These are phyloP conservation scores for Neurospora pannonica DNA, from an alignment of 495 filamentous ascomycete genomes.

Conservation along the genomic window DNA sequence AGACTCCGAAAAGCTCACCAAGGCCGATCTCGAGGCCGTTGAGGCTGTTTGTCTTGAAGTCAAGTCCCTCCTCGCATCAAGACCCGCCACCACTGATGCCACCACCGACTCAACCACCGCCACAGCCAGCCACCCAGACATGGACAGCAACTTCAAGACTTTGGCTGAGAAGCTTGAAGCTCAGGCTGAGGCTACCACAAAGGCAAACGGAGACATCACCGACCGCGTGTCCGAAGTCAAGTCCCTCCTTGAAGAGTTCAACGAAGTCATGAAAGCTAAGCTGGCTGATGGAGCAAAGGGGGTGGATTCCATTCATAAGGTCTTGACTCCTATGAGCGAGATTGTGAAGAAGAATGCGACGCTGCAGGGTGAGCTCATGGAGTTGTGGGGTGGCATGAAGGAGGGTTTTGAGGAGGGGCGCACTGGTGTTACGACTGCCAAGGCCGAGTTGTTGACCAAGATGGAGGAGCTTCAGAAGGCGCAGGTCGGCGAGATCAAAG, in stretches of 20 bases:
- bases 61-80: constrained; percentile 51
- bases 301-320: constrained; percentile 41
- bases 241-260: constrained; percentile 41
- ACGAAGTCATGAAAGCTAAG: constrained; percentile 34
- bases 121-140: constrained; percentile 31
- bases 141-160: constrained; percentile 63
- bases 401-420: constrained; percentile 72
- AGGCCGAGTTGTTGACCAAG: no score
- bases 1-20: constrained; percentile 56
- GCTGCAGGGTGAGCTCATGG: constrained; percentile 56
- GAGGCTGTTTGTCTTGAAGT: constrained; percentile 71
- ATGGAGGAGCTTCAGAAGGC: constrained; percentile 66
- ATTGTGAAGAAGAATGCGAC: constrained; percentile 47
- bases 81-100: not conserved
- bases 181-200: constrained; percentile 57
- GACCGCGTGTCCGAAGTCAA: constrained; percentile 45
- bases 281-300: constrained; percentile 42
- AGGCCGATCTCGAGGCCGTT: constrained; percentile 68
- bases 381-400: constrained; percentile 70
- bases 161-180: constrained; percentile 55
- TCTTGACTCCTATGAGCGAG: constrained; percentile 53
- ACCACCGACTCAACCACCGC: not conserved
- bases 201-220: constrained; percentile 37
- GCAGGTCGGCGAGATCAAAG: constrained; percentile 58
- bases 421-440: no score